Conservation (phyloP, 2,329 filamentous ascomycete species). For the Aureobasidium melanogenum region DNA sequence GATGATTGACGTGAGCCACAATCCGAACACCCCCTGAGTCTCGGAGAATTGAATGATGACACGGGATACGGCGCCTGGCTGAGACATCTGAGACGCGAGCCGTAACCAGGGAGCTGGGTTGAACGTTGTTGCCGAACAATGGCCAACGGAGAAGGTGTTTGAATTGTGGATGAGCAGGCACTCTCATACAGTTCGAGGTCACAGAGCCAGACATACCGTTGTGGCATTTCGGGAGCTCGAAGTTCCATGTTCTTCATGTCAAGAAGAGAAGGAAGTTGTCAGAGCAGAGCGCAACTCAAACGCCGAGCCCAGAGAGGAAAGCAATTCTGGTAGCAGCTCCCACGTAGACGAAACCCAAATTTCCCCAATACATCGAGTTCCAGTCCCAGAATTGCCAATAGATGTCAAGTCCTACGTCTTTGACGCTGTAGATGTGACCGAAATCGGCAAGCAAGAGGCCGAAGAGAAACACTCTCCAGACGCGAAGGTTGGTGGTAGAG, state of each 20-base stretch:
- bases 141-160: constrained; percentile 7
- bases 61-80: neutral
- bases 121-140: constrained; percentile 8
- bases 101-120: neutral
- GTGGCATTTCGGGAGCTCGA: neutral
- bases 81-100: constrained; percentile 7
- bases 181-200: constrained; percentile 3
- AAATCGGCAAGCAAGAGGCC: constrained; percentile 66
- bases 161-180: neutral
- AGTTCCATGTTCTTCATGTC: neutral
- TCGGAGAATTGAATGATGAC: neutral
- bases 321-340: constrained; percentile 24
- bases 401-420: constrained; percentile 47
- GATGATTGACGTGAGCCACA: neutral
- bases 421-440: constrained; percentile 63
- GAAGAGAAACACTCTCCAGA: constrained; percentile 61
- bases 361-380: constrained; percentile 30
- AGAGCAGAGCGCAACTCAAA: neutral
- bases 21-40: neutral
- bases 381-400: constrained; percentile 28
- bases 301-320: constrained; percentile 27
- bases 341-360: constrained; percentile 29
- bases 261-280: neutral
- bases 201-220: constrained; percentile 4
- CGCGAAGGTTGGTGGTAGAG: constrained; percentile 55